Evolutionary conservation across 257 asterid species (phyloP).

Genomic region (Gentiana macrophylla): DNA sequence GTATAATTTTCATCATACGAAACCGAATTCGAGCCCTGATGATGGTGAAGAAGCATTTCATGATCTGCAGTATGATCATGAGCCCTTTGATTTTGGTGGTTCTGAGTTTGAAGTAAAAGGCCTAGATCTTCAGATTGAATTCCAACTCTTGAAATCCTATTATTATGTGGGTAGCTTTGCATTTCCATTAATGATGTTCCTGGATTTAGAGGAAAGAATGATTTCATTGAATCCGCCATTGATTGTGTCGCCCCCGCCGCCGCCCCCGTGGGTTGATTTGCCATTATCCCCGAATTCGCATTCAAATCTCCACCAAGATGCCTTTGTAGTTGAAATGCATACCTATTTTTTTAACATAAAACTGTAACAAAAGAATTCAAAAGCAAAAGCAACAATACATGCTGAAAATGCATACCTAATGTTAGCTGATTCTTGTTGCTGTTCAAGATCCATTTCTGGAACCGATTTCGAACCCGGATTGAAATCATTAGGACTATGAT

Average conservation of each 20-base stretch:
- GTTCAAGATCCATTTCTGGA: neutral
- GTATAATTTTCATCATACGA: slow-evolving; percentile 20
- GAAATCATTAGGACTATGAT: slow-evolving; percentile 5
- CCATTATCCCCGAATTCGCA: slow-evolving; percentile 11
- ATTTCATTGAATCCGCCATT: slow-evolving; percentile 21
- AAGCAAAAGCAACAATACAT: too few species aligned
- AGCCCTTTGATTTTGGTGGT: slow-evolving; percentile 6
- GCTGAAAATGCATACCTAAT: too few species aligned
- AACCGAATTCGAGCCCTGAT: slow-evolving; percentile 9
- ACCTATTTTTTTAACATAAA: neutral
- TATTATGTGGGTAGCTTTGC: slow-evolving; percentile 13
- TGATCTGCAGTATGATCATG: neutral
- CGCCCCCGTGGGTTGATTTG: neutral
- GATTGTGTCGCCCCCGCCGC: slow-evolving; percentile 10
- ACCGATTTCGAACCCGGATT: slow-evolving; percentile 17
- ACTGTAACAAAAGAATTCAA: too few species aligned
- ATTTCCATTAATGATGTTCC: slow-evolving; percentile 14
- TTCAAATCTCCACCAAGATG: slow-evolving; percentile 2
- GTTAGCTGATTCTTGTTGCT: slow-evolving; percentile 7
- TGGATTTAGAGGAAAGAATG: slow-evolving; percentile 25
- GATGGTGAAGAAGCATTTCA: slow-evolving; percentile 3
- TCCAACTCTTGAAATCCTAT: slow-evolving; percentile 13
- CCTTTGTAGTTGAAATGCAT: slow-evolving; percentile 12
- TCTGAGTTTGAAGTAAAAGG: slow-evolving; percentile 30
- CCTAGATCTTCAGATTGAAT: slow-evolving; percentile 36